A percentile compares a stretch with the other conserved stretches of the same genome.
Evolutionary conservation across 129 eudicot species (phyloP).

Genomic region (Glebionis coronaria): DNA sequence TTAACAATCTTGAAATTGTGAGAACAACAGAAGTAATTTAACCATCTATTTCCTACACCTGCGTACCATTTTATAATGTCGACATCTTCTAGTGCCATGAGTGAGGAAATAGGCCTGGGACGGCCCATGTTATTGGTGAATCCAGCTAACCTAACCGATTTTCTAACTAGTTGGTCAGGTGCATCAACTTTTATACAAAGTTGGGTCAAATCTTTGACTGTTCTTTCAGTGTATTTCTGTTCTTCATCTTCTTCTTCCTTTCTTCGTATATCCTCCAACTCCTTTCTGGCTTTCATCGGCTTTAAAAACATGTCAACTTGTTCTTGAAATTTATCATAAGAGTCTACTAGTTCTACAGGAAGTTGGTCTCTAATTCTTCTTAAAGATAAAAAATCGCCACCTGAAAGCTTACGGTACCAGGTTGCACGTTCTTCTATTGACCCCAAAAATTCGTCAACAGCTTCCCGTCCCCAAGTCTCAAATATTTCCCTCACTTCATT

Average conservation of each 20-base stretch:
- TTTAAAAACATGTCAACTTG: constrained; percentile 76
- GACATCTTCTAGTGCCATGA: constrained; percentile 71
- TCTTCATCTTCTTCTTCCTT: constrained; percentile 66
- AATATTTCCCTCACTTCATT: constrained; percentile 71
- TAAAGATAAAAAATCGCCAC: constrained; percentile 79
- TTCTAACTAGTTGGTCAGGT: constrained; percentile 59
- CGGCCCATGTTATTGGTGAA: constrained; percentile 93
- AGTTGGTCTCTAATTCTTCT: constrained; percentile 77
- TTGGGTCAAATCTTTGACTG: constrained; percentile 70
- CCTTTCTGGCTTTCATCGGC: constrained; percentile 61
- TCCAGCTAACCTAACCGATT: constrained; percentile 64
- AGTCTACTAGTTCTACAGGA: constrained; percentile 61
- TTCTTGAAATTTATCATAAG: constrained; percentile 72
- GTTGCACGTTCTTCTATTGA: constrained; percentile 74
- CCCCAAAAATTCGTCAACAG: constrained; percentile 50
- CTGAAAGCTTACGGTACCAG: constrained; percentile 59
- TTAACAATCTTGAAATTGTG: constrained; percentile 68
- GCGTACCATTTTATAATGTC: constrained; percentile 86
- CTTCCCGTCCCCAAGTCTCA: constrained; percentile 67
- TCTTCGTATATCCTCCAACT: constrained; percentile 46
- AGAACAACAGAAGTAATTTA: constrained; percentile 67
- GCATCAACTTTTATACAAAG: constrained; percentile 74
- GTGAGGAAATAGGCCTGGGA: constrained; percentile 72
- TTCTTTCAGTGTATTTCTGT: constrained; percentile 54
- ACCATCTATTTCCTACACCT: constrained; percentile 90